Percentiles rank a stretch among this genome's conserved stretches.
These are phyloP conservation scores for Mycena chlorophos DNA, from an alignment of 768 basidiomycete species.

Conservation along the genomic window DNA sequence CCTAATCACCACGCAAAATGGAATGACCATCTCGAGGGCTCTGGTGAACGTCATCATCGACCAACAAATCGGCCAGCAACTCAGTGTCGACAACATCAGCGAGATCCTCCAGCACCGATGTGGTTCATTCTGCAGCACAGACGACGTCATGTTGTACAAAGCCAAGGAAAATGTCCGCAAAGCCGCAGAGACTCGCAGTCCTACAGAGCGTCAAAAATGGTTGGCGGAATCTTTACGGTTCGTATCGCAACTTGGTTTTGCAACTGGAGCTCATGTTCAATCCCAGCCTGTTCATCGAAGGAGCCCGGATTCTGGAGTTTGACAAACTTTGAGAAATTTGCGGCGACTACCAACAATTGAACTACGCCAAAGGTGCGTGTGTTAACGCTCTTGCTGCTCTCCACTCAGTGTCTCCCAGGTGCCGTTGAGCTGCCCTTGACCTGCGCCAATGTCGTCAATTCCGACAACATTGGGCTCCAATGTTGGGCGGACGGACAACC, in stretches of 20 bases:
- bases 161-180: conserved; percentile 92
- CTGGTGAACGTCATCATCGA: conserved; percentile 96
- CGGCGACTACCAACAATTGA: conserved; percentile 84
- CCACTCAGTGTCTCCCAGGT: conserved; percentile 48
- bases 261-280: conserved; percentile 11
- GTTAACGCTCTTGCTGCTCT: background rate
- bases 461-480: conserved; percentile 70
- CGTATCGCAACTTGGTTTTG: conserved; percentile 18
- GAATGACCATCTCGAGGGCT: conserved; percentile 83
- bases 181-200: conserved; percentile 78
- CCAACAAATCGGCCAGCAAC: conserved; percentile 96
- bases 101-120: conserved; percentile 93
- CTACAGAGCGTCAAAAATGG: conserved; percentile 72
- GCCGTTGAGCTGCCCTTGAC: conserved; percentile 82
- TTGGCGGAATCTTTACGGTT: conserved; percentile 87
- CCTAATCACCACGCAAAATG: conserved; percentile 80
- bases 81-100: conserved; percentile 95
- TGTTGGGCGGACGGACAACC: conserved; percentile 70
- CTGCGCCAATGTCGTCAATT: conserved; percentile 79
- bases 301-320: conserved; percentile 79
- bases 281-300: conserved; percentile 81
- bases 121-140: conserved; percentile 96
- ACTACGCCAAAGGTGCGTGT: conserved; percentile 72
- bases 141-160: conserved; percentile 98
- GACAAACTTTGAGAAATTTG: conserved; percentile 84